phyloP scores from a whole-genome alignment of 2,329 filamentous ascomycete genomes.

The Metarhizium humberi region DNA sequence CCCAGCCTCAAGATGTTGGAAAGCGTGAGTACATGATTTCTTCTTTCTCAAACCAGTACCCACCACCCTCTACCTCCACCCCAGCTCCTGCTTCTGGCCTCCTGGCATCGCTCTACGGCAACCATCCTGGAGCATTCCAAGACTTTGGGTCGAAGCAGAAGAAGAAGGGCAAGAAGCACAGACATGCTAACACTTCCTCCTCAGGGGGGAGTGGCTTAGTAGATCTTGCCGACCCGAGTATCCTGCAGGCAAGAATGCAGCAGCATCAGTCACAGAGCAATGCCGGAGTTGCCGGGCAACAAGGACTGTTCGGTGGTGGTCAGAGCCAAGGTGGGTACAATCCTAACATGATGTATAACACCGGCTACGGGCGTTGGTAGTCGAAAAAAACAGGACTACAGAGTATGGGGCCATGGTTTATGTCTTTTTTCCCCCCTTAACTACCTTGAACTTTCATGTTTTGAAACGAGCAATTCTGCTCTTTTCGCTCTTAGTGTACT shows the following conservation, averaged over 20 bases:
- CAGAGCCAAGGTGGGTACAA: constrained; percentile 94
- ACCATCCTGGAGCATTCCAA: constrained; percentile 77
- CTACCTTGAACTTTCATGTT: constrained; percentile 12
- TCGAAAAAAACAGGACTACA: neutral
- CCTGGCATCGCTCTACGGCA: constrained; percentile 84
- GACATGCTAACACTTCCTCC: constrained; percentile 99
- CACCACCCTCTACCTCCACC: constrained; percentile 70
- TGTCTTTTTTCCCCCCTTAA: constrained; percentile 9
- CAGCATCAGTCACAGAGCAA: constrained; percentile 78
- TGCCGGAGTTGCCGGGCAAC: constrained; percentile 60
- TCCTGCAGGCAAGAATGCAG: constrained; percentile 96
- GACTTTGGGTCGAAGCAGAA: constrained; percentile 94
- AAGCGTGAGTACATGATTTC: constrained; percentile 99
- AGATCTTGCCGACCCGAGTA: constrained; percentile 99
- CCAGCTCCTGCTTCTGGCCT: constrained; percentile 84
- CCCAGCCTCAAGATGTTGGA: constrained; percentile 71
- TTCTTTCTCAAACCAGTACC: constrained; percentile 83
- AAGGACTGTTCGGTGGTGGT: constrained; percentile 82
- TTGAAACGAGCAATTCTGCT: constrained; percentile 13
- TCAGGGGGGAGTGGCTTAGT: constrained; percentile 98
- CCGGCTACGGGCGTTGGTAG: constrained; percentile 62
- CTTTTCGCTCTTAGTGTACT: constrained; percentile 8
- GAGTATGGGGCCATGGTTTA: constrained; percentile 7
- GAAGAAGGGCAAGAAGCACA: constrained; percentile 99
- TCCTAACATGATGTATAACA: constrained; percentile 72